phyloP scores from a whole-genome alignment of 176 grass and related monocot genomes.

The Calamus simplicifolius region DNA sequence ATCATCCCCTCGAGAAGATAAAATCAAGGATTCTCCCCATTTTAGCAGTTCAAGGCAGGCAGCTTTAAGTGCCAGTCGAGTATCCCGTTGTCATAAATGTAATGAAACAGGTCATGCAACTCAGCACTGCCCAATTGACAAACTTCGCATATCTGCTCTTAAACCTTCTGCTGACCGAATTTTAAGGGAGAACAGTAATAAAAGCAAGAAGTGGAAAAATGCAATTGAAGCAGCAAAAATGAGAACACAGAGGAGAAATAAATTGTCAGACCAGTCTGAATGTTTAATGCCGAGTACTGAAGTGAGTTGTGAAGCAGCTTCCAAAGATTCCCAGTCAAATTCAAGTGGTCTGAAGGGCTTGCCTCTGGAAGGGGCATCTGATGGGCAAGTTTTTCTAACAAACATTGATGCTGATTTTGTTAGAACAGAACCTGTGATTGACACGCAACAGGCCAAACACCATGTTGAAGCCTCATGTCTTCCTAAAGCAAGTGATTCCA shows the following conservation, averaged over 20 bases:
- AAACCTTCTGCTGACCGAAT: constrained; percentile 44
- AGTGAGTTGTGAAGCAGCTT: constrained; percentile 24
- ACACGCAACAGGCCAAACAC: neutral
- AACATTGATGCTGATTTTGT: neutral
- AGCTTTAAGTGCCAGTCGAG: constrained; percentile 23
- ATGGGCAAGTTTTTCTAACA: constrained; percentile 21
- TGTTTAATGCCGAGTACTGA: constrained; percentile 20
- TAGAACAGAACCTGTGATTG: neutral
- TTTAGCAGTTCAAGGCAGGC: constrained; percentile 21
- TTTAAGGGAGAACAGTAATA: constrained; percentile 38
- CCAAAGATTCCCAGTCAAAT: constrained; percentile 28
- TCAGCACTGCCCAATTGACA: constrained; percentile 57
- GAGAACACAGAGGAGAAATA: constrained; percentile 18
- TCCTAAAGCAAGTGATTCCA: constrained; percentile 18
- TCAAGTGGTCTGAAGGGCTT: constrained; percentile 15
- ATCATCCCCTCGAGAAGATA: constrained; percentile 28
- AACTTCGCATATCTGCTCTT: constrained; percentile 37
- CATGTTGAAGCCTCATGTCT: constrained; percentile 3
- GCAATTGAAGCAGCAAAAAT: constrained; percentile 11
- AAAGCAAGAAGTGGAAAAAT: constrained; percentile 33
- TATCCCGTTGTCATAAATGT: constrained; percentile 49
- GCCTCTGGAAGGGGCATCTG: constrained; percentile 17
- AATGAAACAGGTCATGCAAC: constrained; percentile 69
- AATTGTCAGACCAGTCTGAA: constrained; percentile 29
- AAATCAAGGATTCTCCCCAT: constrained; percentile 31